These are phyloP conservation scores for Globisporangium solare DNA, from an alignment of 352 stramenopile species.

Conservation along the genomic window DNA sequence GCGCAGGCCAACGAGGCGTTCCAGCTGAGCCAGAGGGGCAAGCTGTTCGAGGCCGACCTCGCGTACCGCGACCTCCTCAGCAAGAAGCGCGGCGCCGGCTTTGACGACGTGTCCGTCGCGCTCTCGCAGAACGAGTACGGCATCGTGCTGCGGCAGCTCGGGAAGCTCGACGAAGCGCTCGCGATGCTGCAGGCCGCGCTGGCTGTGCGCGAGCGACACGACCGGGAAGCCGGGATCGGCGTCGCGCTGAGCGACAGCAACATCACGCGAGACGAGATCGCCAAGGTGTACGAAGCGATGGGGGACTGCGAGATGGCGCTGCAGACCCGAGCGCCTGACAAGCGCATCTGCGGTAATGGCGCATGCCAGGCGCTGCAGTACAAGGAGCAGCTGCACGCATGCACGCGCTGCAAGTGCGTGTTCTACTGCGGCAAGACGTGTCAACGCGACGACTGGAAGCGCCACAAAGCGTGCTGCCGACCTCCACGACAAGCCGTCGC, in stretches of 20 bases:
- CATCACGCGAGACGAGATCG: constrained; percentile 64
- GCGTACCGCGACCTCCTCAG: constrained; percentile 41
- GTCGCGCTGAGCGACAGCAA: constrained; percentile 56
- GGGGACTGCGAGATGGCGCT: constrained; percentile 46
- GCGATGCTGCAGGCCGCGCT: constrained; percentile 39
- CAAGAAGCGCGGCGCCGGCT: constrained; percentile 42
- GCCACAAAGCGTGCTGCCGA: constrained; percentile 43
- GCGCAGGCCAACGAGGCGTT: constrained; percentile 38
- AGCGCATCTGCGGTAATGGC: constrained; percentile 50
- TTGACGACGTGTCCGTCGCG: constrained; percentile 54
- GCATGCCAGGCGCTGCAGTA: constrained; percentile 52
- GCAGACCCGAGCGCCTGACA: constrained; percentile 29
- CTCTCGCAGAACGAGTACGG: constrained; percentile 56
- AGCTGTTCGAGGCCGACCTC: constrained; percentile 34
- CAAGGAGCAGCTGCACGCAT: constrained; percentile 33
- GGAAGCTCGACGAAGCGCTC: constrained; percentile 44
- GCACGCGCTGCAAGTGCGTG: constrained; percentile 59
- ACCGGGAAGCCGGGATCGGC: constrained; percentile 24
- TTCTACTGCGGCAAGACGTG: constrained; percentile 69
- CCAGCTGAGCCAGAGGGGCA: constrained; percentile 30
- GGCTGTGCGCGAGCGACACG: constrained; percentile 33
- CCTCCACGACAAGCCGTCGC: background rate
- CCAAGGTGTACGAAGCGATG: constrained; percentile 61
- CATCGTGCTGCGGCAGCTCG: constrained; percentile 39
- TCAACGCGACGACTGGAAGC: constrained; percentile 67